Conservation (phyloP, 2,329 filamentous ascomycete genomes). For the Fusarium temperatum region DNA sequence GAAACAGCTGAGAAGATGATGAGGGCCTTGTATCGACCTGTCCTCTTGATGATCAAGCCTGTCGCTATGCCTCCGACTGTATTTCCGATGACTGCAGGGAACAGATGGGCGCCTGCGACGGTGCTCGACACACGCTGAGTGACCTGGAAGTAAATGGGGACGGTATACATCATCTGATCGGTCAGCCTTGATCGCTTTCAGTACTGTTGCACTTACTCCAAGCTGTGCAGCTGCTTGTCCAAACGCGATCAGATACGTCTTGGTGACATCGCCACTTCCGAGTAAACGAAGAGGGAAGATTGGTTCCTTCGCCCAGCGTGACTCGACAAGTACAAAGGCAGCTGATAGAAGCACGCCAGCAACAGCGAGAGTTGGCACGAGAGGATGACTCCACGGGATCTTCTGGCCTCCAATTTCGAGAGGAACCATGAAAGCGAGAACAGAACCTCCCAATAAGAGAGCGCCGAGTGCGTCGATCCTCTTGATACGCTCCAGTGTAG, state of each 20-base stretch:
- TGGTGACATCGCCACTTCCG: constrained; percentile 59
- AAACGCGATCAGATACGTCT: constrained; percentile 61
- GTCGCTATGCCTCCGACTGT: constrained; percentile 69
- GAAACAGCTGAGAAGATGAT: constrained; percentile 60
- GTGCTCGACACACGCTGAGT: constrained; percentile 66
- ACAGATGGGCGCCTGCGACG: constrained; percentile 66
- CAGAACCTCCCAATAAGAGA: constrained; percentile 61
- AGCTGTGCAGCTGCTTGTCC: constrained; percentile 65
- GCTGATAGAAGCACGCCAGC: constrained; percentile 49
- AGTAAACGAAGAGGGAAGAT: constrained; percentile 68
- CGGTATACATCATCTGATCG: constrained; percentile 62
- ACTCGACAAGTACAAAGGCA: constrained; percentile 57
- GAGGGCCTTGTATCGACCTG: constrained; percentile 67
- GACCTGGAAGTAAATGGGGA: constrained; percentile 76
- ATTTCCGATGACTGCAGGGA: constrained; percentile 75
- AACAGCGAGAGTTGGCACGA: constrained; percentile 53
- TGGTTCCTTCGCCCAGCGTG: constrained; percentile 59
- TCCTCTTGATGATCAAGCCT: constrained; percentile 65
- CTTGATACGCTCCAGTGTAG: neutral
- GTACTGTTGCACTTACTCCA: neutral
- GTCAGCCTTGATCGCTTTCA: rapidly evolving
- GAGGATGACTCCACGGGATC: constrained; percentile 57
- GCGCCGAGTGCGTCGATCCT: constrained; percentile 65
- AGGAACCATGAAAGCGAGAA: constrained; percentile 63
- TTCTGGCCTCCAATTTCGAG: constrained; percentile 63